phyloP scores from a whole-genome alignment of 345 rosid genomes.

The Pseudoturritis turrita region DNA sequence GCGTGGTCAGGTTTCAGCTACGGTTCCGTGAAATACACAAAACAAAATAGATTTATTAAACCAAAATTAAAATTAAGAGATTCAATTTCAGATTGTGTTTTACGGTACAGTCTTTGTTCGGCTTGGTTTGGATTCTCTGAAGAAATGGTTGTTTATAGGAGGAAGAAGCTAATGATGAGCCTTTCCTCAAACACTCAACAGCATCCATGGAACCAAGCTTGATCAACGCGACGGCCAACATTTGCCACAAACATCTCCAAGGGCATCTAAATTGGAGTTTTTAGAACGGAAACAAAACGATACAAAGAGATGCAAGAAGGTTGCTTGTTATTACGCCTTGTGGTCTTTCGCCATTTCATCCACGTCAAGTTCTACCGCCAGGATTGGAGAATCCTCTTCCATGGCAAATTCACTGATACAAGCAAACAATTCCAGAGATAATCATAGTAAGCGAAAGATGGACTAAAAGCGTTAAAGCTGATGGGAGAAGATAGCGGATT shows the following conservation, averaged over 20 bases:
- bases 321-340: slow-evolving; percentile 41
- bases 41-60: not conserved
- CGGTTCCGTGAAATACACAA: not conserved
- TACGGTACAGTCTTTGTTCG: slow-evolving; percentile 2
- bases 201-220: not conserved
- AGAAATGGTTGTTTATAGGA: not conserved
- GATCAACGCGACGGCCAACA: slow-evolving; percentile 8
- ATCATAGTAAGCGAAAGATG: not conserved
- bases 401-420: slow-evolving; percentile 55
- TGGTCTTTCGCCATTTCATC: slow-evolving; percentile 81
- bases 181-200: slow-evolving; percentile 11
- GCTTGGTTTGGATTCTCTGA: not conserved
- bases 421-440: not conserved
- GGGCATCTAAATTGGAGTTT: slow-evolving; percentile 13
- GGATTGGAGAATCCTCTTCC: slow-evolving; percentile 63
- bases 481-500: not conserved
- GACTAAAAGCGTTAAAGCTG: not conserved
- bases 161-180: slow-evolving; percentile 10
- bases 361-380: slow-evolving; percentile 84
- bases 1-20: not conserved
- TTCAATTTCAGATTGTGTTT: not conserved
- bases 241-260: slow-evolving; percentile 14
- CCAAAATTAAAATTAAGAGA: not conserved
- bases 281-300: slow-evolving; percentile 12
- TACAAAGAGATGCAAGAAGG: not conserved